Evolutionary conservation across 176 grass and related monocot genomes (phyloP), one percentile per base, ranked within the genome.

Genomic region (Triticum timopheevii): DNA sequence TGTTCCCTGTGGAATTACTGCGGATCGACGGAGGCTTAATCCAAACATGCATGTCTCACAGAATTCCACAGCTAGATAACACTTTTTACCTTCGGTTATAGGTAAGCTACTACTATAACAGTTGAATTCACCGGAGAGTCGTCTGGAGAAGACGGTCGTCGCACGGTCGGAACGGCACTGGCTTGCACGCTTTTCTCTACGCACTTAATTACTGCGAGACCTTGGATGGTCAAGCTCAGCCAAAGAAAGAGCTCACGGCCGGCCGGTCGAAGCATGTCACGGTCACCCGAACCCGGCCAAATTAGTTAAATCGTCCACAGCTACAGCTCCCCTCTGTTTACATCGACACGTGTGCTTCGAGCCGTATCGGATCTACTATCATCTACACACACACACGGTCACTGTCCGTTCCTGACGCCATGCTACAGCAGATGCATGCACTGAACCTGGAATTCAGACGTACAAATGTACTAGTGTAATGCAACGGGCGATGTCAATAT

Each of bases 181-280:
- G 22, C 69, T 42, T 42, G 36, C 69, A 44, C 36, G 22, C 67
- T 70, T 11, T n/a, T 72, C 36, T 23, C 20, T 72, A 38, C 67
- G 68, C 19, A 72, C 34, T 35, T 35, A 35, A 35, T 35, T 35
- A 35, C 34, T 6, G 34, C 34, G 34, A 35, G 28, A 30, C 28
- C 28, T 30, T 30, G 28, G 28, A 30, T 30, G 28, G 28, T 30
- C 28, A 30, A 30, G 28, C 28, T 30, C 28, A 30, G 28, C 28
- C 28, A 30, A 30, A 30, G 28, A 30, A 30, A 30, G 44, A 13
- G 13, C 40, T 10, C 11, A 47, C 12, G 12, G 44, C 44, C 49
- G 49, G 49, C 34, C 34, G 34, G 34, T 42, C 76, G 76, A 76
- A 15, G 65, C 22, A n/a, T 40, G 69, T 84, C 75, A 64, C 77